Conservation (phyloP, 1,284 basidiomycete genomes). For the Psilocybe mexicana region DNA sequence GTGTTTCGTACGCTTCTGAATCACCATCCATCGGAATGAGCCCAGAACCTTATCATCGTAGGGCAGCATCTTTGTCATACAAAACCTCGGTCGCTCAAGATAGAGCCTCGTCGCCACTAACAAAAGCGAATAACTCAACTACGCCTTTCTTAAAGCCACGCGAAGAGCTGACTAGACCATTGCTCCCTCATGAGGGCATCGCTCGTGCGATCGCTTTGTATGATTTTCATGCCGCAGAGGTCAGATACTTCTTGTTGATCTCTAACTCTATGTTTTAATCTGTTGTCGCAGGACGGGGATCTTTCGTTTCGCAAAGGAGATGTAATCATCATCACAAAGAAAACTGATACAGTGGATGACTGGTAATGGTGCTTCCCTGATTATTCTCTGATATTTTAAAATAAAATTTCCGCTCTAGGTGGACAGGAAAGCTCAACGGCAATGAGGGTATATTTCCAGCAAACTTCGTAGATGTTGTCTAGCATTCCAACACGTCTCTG, state of each 20-base stretch:
- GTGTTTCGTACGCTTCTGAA: neutral
- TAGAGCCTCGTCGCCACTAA: neutral
- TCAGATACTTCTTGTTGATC: conserved; percentile 24
- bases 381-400: neutral
- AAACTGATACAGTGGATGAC: conserved; percentile 75
- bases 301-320: conserved; percentile 85
- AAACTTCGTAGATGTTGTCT: conserved; percentile 63
- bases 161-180: conserved; percentile 40
- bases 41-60: neutral
- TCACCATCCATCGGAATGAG: neutral
- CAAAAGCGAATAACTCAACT: neutral
- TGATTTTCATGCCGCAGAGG: conserved; percentile 75
- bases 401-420: conserved; percentile 48
- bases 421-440: conserved; percentile 59
- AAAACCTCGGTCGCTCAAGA: conserved; percentile 1
- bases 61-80: neutral
- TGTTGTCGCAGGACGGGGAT: conserved; percentile 64
- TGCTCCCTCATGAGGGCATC: conserved; percentile 53
- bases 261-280: conserved; percentile 3
- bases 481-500: neutral
- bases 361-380: conserved; percentile 51
- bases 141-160: conserved; percentile 41
- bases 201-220: conserved; percentile 80
- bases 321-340: conserved; percentile 74
- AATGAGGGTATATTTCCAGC: conserved; percentile 61